These are phyloP conservation scores for Vanrija sp. DNA, from an alignment of 1,284 basidiomycete genomes.

Conservation along the genomic window DNA sequence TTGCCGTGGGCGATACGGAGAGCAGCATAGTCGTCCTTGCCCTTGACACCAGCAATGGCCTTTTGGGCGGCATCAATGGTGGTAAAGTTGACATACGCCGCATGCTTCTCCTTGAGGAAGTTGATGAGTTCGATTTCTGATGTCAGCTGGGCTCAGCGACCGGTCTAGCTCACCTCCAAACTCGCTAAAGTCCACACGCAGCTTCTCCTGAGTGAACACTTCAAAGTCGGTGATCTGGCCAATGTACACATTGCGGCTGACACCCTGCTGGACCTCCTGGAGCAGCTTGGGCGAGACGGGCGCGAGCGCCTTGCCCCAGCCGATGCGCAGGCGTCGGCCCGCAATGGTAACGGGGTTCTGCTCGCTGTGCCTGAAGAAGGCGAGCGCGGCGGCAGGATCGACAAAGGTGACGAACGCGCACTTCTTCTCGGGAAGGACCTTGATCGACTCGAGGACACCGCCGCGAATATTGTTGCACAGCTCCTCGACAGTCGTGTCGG, in stretches of 20 bases:
- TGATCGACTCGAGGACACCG: conserved; percentile 53
- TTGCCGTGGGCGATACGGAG: conserved; percentile 87
- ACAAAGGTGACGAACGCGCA: conserved; percentile 78
- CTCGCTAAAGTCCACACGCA: conserved; percentile 83
- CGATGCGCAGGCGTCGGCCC: conserved; percentile 85
- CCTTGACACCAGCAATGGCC: conserved; percentile 85
- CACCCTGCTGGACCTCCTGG: conserved; percentile 81
- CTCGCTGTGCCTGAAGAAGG: conserved; percentile 84
- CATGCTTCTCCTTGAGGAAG: conserved; percentile 92
- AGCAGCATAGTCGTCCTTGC: conserved; percentile 71
- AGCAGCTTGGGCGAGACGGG: conserved; percentile 70
- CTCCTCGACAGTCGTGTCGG: conserved; percentile 86
- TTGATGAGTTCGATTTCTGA: conserved; percentile 85
- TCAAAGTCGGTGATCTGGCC: conserved; percentile 91
- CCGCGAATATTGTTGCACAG: conserved; percentile 90
- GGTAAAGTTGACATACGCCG: conserved; percentile 90
- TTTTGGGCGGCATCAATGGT: conserved; percentile 92
- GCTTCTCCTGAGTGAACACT: conserved; percentile 73
- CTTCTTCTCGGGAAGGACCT: conserved; percentile 21
- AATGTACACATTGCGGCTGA: conserved; percentile 90
- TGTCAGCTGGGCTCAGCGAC: conserved; percentile 3
- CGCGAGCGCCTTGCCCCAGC: conserved; percentile 90
- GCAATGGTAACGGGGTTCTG: conserved; percentile 82
- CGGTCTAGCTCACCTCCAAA: conserved; percentile 61
- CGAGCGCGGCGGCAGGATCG: conserved; percentile 79